Percentiles rank a stretch among this genome's conserved stretches.
Evolutionary conservation across 768 basidiomycete genomes (phyloP).

Genomic region (Mycena crocata): DNA sequence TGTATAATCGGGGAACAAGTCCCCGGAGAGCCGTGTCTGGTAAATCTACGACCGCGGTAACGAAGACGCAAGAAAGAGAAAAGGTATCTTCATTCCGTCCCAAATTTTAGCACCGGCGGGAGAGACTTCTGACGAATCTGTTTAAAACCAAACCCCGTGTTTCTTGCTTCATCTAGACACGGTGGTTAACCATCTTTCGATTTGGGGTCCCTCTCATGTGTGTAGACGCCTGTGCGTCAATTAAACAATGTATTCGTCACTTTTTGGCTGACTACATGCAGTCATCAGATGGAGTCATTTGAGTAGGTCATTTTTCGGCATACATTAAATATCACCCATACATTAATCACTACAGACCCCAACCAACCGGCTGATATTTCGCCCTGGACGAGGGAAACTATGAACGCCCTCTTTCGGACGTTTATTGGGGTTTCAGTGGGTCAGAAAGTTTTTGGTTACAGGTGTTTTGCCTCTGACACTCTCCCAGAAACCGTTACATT

Average conservation of each 20-base stretch:
- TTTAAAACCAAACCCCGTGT: too few relatives aligned
- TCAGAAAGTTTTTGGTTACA: constrained; percentile 46
- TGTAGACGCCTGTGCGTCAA: constrained; percentile 77
- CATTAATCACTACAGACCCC: constrained; percentile 48
- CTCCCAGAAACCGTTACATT: constrained; percentile 80
- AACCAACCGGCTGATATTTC: constrained; percentile 49
- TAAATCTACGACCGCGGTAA: constrained; percentile 19
- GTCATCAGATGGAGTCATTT: constrained; percentile 86
- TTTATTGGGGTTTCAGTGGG: constrained; percentile 72
- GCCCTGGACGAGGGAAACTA: constrained; percentile 65
- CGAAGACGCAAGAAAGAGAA: constrained; percentile 33
- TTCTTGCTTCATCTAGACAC: constrained; percentile 61
- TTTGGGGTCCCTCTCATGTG: constrained; percentile 70
- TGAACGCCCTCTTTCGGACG: constrained; percentile 65
- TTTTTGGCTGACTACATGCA: constrained; percentile 39
- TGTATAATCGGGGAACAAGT: constrained; percentile 82
- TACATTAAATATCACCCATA: background rate
- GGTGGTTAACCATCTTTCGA: constrained; percentile 69
- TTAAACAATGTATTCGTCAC: constrained; percentile 16
- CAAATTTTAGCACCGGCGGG: too few relatives aligned
- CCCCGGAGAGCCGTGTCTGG: constrained; percentile 59
- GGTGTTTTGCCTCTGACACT: background rate
- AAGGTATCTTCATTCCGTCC: constrained; percentile 37
- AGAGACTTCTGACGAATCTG: too few relatives aligned
- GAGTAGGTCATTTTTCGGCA: constrained; percentile 54